Base-by-base conservation (phyloP, 306 rosid species). In the Vicia sativa region DNA sequence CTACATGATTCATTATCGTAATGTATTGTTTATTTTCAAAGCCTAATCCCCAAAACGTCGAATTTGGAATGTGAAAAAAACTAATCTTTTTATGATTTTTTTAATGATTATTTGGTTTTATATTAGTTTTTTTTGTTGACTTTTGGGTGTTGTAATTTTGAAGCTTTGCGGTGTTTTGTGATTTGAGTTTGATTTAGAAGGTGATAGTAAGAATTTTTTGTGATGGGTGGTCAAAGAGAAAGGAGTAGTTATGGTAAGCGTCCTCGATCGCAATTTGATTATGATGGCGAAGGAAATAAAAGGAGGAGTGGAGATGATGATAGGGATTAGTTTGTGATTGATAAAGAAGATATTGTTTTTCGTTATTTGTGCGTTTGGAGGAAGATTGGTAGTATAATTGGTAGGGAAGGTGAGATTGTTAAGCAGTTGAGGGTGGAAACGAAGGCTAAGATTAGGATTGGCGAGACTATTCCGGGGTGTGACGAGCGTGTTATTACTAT, bases 361-460 rank as follows among this genome's bases (percentile, higher is more conserved):
- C 86, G 99, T 3, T 95, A 82, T 76, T 67, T 95, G 72, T 95
- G 99, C 61, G 89, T 89, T 3, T 85, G 68, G 11, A 81, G 86
- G 68, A 95, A 95, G 86, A 95, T 90, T 67, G 99, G 99, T 9
- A 86, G 95, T 85, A 88, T 95, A 34, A 95, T 95, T 77, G 99
- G 99, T 21, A 82, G 97, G 77, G 97, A 97, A 78, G 99, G 99
- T 35, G 99, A 95, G 86, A 95, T 95, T 72, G 96, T 95, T 62
- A 90, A 91, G 95, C 99, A 95, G 74, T 62, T 95, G 21, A 85
- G 99, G 81, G 25, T 70, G 15, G 97, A 90, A 77, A 95, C 99
- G 2, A 88, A 87, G 68, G 76, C 96, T 7, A 95, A 90, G 89
- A 88, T 95, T 62, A 80, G 99, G 77, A 95, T 95, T 78, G 96